Evolutionary conservation across 1,284 basidiomycete species (phyloP).

Genomic region (Austroboletus niveus): DNA sequence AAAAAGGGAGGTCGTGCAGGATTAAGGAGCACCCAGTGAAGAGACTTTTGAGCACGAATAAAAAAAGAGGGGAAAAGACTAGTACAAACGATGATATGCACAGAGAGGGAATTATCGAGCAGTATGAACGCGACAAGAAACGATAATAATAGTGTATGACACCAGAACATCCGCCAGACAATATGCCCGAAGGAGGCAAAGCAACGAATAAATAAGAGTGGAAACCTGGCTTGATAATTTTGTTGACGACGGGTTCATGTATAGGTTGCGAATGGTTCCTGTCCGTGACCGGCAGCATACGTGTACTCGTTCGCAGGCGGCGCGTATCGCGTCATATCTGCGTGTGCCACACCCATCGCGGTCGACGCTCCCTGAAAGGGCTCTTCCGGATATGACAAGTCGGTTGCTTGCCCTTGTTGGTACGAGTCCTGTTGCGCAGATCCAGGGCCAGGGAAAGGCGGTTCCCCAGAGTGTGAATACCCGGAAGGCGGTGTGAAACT

Average conservation of each 20-base stretch:
- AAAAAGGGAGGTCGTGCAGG: background rate
- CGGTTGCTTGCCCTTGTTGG: constrained; percentile 4
- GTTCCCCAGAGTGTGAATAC: constrained; percentile 20
- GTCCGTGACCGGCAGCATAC: constrained; percentile 22
- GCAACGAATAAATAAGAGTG: constrained; percentile 9
- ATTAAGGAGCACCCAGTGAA: constrained; percentile 5
- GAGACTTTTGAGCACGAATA: constrained; percentile 16
- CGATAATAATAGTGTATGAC: constrained; percentile 3
- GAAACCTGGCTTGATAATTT: constrained; percentile 1
- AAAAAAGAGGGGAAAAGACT: background rate
- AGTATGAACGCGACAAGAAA: constrained; percentile 14
- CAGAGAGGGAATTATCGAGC: constrained; percentile 5
- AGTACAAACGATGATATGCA: constrained; percentile 16
- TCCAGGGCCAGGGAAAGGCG: constrained; percentile 15
- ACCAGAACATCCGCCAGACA: constrained; percentile 11
- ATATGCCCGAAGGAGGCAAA: constrained; percentile 3
- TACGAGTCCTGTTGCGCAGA: constrained; percentile 17
- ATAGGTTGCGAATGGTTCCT: constrained; percentile 26
- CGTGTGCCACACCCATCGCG: constrained; percentile 18
- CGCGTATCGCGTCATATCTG: constrained; percentile 15
- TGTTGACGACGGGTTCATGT: constrained; percentile 6
- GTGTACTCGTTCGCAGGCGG: constrained; percentile 22
- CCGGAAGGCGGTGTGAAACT: constrained; percentile 14
- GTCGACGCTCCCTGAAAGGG: constrained; percentile 12
- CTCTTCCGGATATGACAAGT: constrained; percentile 22